Evolutionary conservation across 2,329 filamentous ascomycete species (phyloP).

Genomic region (Pseudogymnoascus sp.): DNA sequence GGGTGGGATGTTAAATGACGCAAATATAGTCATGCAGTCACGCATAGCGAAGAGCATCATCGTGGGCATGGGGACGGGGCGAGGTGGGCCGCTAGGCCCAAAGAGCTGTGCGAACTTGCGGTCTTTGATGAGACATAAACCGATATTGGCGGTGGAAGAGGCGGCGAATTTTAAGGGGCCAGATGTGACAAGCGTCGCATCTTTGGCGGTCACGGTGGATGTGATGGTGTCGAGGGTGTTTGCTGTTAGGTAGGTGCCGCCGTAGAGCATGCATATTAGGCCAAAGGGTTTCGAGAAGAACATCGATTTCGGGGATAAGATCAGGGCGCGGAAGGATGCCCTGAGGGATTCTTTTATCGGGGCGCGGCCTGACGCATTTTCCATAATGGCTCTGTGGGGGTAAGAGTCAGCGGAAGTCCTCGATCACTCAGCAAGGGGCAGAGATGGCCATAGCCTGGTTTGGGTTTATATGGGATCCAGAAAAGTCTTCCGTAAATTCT

Average conservation of each 20-base stretch:
- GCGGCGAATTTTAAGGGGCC: slow-evolving; percentile 74
- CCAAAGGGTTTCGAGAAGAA: slow-evolving; percentile 58
- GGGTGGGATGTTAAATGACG: slow-evolving; percentile 81
- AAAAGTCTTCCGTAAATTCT: neutral
- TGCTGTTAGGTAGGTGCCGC: slow-evolving; percentile 80
- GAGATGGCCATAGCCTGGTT: neutral
- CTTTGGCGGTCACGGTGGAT: slow-evolving; percentile 51
- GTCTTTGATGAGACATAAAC: slow-evolving; percentile 84
- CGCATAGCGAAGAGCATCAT: slow-evolving; percentile 73
- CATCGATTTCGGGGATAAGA: slow-evolving; percentile 52
- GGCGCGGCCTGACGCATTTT: slow-evolving; percentile 65
- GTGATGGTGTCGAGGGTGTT: slow-evolving; percentile 76
- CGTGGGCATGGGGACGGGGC: slow-evolving; percentile 57
- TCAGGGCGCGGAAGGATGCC: slow-evolving; percentile 46
- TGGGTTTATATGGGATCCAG: neutral
- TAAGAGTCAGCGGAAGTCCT: slow-evolving; percentile 2
- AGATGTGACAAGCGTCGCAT: slow-evolving; percentile 57
- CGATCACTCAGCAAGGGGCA: neutral
- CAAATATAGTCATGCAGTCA: slow-evolving; percentile 85
- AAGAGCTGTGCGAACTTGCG: slow-evolving; percentile 77
- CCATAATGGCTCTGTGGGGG: slow-evolving; percentile 58
- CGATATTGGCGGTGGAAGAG: slow-evolving; percentile 74
- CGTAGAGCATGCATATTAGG: slow-evolving; percentile 69
- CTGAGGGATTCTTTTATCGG: slow-evolving; percentile 52
- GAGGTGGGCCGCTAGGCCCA: slow-evolving; percentile 48